Conservation (phyloP, 2,329 filamentous ascomycete species). For the Talaromyces sp. region DNA sequence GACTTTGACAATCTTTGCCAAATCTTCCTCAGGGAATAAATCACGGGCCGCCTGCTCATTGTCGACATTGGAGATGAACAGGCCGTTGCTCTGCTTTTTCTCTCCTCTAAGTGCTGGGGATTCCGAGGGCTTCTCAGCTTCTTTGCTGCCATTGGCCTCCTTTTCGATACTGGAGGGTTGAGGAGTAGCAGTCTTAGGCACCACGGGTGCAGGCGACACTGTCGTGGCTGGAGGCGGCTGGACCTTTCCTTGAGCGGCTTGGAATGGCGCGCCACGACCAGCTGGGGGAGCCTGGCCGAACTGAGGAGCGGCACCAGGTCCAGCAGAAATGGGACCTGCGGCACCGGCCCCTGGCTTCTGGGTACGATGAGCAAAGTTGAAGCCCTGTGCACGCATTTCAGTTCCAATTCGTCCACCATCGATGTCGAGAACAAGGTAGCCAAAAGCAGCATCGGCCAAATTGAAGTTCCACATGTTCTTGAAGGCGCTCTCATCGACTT, state of each 20-base stretch:
- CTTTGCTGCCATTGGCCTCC: constrained; percentile 47
- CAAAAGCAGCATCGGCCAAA: constrained; percentile 92
- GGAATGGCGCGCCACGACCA: constrained; percentile 22
- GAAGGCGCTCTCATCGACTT: constrained; percentile 97
- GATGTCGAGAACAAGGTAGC: constrained; percentile 89
- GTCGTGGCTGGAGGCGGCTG: constrained; percentile 16
- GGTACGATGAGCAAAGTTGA: constrained; percentile 96
- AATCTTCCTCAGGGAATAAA: constrained; percentile 77
- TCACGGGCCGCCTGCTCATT: constrained; percentile 76
- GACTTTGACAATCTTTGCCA: constrained; percentile 69
- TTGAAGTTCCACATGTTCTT: constrained; percentile 99
- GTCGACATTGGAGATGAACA: constrained; percentile 85
- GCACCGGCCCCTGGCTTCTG: constrained; percentile 60
- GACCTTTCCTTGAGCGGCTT: constrained; percentile 25
- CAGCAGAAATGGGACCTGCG: constrained; percentile 20
- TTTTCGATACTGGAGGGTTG: constrained; percentile 30
- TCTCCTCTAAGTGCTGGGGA: constrained; percentile 53
- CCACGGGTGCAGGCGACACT: constrained; percentile 36
- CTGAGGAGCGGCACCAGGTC: constrained; percentile 29
- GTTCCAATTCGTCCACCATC: constrained; percentile 94
- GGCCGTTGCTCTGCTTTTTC: constrained; percentile 66
- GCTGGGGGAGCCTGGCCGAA: constrained; percentile 36
- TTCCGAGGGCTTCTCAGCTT: constrained; percentile 37
- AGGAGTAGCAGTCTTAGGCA: constrained; percentile 34
- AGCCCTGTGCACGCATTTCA: constrained; percentile 97